Conservation (phyloP, 2,329 filamentous ascomycete genomes). For the Lecanicillium sp. region DNA sequence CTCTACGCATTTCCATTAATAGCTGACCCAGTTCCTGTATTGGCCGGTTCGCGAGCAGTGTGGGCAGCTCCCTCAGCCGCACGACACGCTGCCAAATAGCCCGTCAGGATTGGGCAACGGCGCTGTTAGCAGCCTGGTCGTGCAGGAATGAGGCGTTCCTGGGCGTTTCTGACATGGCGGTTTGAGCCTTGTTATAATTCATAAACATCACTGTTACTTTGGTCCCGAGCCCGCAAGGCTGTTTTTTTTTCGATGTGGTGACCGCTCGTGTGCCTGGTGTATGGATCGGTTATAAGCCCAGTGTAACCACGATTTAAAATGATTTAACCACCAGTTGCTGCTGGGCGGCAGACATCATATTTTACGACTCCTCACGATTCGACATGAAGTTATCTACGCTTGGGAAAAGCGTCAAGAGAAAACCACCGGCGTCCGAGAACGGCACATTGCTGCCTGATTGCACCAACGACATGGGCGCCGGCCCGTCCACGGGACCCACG, state of each 20-base stretch:
- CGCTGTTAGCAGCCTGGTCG: background rate
- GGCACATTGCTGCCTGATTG: background rate
- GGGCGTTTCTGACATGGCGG: background rate
- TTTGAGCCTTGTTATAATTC: background rate
- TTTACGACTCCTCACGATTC: background rate
- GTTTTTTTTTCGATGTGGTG: slow-evolving; percentile 8
- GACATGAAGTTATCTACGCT: slow-evolving; percentile 1
- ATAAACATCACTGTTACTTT: slow-evolving; percentile 2
- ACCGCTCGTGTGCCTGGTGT: slow-evolving; percentile 8
- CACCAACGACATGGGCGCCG: background rate
- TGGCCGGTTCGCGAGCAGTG: slow-evolving; percentile 2
- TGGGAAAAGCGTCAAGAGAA: background rate
- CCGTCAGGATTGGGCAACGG: slow-evolving; percentile 7
- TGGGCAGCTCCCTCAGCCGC: slow-evolving; percentile 6
- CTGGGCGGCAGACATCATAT: no score
- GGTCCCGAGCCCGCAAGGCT: slow-evolving; percentile 7
- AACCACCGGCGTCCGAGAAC: background rate
- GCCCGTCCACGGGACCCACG: background rate
- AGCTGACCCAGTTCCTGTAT: slow-evolving; percentile 2
- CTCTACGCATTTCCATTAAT: slow-evolving; percentile 7
- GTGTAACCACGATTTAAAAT: no score
- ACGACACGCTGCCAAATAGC: slow-evolving; percentile 1
- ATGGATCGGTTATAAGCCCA: slow-evolving; percentile 1
- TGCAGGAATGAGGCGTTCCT: slow-evolving; percentile 1
- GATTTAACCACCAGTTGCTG: no score